Base-by-base conservation (phyloP, 345 rosid genomes). In the Fremontodendron californicum region DNA sequence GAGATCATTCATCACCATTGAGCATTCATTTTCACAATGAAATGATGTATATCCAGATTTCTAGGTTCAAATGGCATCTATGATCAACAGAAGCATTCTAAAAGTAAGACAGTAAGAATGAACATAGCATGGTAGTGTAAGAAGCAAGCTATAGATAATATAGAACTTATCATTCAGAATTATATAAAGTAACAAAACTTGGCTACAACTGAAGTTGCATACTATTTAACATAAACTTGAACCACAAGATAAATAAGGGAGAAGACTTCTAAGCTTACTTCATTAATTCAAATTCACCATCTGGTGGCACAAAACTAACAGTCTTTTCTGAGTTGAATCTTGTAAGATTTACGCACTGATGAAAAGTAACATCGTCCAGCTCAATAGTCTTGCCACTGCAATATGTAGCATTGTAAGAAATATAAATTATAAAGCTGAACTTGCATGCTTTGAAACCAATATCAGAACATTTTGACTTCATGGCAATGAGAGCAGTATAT, bases 281-380 rank as follows among this genome's bases (percentile, higher is more conserved):
- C 98, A 96, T 96, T 71, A 96, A 85, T 82, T 96, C 99, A 83
- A 94, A 96, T 89, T 96, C 97, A 76, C 99, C 99, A 88, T 96
- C 99, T 3, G 99, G 99, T 35, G 98, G 99, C 57, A 92, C 99
- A 88, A 92, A 94, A 79, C 99, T 96, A 77, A 96, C 99, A 0
- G 98, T 96, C 84, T 96, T 96, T 84, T 96, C 98, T 0, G 99
- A 94, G 88, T 96, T 94, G 82, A 96, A 96, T 88, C 99, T 90
- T 15, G 98, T 96, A 83, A 96, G 88, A 86, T 96, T 94, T 66
- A 94, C 99, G 73, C 98, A 94, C 81, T 96, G 99, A 83, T 96
- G 98, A 79, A 96, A 96, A 65, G 98, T 96, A 79, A 94, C 98
- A 92, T 96, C 98, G 66, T 94, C 99, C 68, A 96, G 97, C 89